phyloP scores from a whole-genome alignment of 495 filamentous ascomycete species.

The Lasiosphaeria ovina region DNA sequence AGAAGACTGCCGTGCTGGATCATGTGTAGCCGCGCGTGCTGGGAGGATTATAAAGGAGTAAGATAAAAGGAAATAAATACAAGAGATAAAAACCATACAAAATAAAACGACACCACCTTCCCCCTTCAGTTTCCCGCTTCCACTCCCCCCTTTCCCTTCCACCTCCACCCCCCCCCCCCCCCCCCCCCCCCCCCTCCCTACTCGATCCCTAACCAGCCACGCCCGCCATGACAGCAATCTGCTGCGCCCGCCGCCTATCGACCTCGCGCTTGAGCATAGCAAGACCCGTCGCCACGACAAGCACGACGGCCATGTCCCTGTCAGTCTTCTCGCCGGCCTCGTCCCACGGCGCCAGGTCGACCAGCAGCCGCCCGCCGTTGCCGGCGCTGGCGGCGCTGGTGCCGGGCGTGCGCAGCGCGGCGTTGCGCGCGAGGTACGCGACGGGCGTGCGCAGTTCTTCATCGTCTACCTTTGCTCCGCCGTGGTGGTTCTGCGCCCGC shows the following conservation, averaged over 20 bases:
- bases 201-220: background rate
- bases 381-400: conserved; percentile 43
- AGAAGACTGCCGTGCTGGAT: conserved; percentile 19
- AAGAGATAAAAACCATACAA: no score
- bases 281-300: conserved; percentile 53
- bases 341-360: conserved; percentile 33
- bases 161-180: no score
- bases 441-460: conserved; percentile 32
- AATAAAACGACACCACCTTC: no score
- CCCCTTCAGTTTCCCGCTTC: background rate
- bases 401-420: conserved; percentile 42
- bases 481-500: background rate
- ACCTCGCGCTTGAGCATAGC: conserved; percentile 60
- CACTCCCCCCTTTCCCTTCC: no score
- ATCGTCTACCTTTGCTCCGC: conserved; percentile 1
- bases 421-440: conserved; percentile 46
- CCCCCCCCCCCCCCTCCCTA: no score
- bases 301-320: conserved; percentile 36
- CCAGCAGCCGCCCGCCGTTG: conserved; percentile 51
- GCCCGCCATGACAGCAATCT: conserved; percentile 42
- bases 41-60: no score
- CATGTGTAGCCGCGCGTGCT: no score
- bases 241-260: conserved; percentile 49
- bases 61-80: background rate
- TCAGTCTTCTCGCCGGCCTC: conserved; percentile 19